Evolutionary conservation across 2,329 filamentous ascomycete genomes (phyloP).

Genomic region (Spiromastix sp.): DNA sequence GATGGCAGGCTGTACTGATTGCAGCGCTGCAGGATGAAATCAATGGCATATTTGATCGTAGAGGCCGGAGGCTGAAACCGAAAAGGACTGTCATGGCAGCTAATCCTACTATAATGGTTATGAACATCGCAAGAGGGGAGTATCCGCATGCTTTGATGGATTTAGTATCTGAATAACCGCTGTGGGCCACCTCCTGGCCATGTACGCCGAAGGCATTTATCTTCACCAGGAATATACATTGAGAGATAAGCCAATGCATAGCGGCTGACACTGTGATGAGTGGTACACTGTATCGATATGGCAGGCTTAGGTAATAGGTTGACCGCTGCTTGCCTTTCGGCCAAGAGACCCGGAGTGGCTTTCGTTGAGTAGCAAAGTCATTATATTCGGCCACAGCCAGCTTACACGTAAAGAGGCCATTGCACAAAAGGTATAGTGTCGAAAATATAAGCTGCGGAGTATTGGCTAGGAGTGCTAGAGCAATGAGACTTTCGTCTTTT

Average conservation of each 20-base stretch:
- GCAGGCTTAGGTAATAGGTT: slow-evolving; percentile 37
- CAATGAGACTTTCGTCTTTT: background rate
- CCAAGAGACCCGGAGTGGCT: slow-evolving; percentile 30
- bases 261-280: slow-evolving; percentile 25
- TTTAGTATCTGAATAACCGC: too few relatives aligned
- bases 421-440: slow-evolving; percentile 26
- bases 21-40: slow-evolving; percentile 23
- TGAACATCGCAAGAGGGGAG: slow-evolving; percentile 15
- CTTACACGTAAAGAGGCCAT: slow-evolving; percentile 35
- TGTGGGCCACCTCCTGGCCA: slow-evolving; percentile 5
- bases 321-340: slow-evolving; percentile 31
- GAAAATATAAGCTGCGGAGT: slow-evolving; percentile 26
- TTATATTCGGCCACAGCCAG: slow-evolving; percentile 40
- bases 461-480: slow-evolving; percentile 18
- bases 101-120: slow-evolving; percentile 10
- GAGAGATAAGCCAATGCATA: slow-evolving; percentile 42
- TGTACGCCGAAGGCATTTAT: slow-evolving; percentile 16
- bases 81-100: slow-evolving; percentile 9
- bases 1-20: slow-evolving; percentile 25
- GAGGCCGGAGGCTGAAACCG: slow-evolving; percentile 11
- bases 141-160: slow-evolving; percentile 16
- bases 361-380: slow-evolving; percentile 26
- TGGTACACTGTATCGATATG: slow-evolving; percentile 35
- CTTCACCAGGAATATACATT: slow-evolving; percentile 35
- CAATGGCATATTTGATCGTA: slow-evolving; percentile 18